These are phyloP conservation scores for Paramecium primaurelia DNA, from an alignment of 73 alveolate genomes.

Conservation along the genomic window DNA sequence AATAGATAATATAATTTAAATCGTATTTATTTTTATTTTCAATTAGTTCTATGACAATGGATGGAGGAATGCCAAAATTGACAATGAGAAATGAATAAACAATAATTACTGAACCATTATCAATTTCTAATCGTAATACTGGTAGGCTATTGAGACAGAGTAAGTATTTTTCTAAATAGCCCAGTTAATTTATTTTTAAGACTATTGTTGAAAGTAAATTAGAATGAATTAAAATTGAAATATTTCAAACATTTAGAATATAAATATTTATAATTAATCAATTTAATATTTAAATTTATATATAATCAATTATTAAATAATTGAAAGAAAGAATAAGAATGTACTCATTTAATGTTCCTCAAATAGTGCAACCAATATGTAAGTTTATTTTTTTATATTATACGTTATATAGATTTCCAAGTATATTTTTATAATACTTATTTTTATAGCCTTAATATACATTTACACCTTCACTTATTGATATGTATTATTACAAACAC, in stretches of 20 bases:
- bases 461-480: neutral
- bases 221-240: neutral
- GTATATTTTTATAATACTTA: neutral
- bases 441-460: neutral
- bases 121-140: neutral
- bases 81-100: neutral
- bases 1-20: neutral
- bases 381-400: neutral
- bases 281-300: neutral
- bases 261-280: no score
- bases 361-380: neutral
- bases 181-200: neutral
- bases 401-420: constrained; percentile 20
- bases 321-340: neutral
- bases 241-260: no score
- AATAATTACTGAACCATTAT: neutral
- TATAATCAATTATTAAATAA: neutral
- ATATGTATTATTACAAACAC: neutral
- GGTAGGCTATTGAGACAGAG: neutral
- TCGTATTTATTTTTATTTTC: neutral
- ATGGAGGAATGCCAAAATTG: neutral
- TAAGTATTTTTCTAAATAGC: neutral
- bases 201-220: neutral
- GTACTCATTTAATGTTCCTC: constrained; percentile 10
- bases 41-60: neutral